Evolutionary conservation across 2,329 filamentous ascomycete genomes (phyloP).

Genomic region (Penicillium expansum): DNA sequence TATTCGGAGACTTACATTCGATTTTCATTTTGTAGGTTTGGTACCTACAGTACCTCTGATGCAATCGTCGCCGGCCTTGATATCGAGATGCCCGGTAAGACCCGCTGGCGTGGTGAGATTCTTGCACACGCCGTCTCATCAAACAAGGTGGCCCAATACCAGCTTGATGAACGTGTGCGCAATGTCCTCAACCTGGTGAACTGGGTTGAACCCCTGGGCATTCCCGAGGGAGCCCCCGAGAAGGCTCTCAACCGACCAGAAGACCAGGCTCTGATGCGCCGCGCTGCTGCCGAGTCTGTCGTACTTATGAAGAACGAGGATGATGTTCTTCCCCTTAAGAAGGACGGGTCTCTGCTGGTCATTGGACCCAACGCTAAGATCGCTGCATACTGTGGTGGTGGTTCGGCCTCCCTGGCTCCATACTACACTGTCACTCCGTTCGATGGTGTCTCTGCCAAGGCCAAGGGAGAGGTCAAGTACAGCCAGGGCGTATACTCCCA

Average conservation of each 20-base stretch:
- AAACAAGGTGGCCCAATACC: conserved; percentile 56
- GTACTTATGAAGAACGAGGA: conserved; percentile 72
- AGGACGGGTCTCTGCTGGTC: conserved; percentile 48
- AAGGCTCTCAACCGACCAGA: conserved; percentile 58
- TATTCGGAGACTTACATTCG: neutral
- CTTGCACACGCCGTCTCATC: conserved; percentile 49
- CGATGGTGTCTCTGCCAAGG: conserved; percentile 42
- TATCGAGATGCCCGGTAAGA: conserved; percentile 49
- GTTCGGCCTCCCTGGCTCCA: conserved; percentile 56
- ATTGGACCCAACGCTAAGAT: conserved; percentile 56
- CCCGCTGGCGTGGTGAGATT: conserved; percentile 42
- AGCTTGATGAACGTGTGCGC: conserved; percentile 58
- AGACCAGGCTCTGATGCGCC: conserved; percentile 62
- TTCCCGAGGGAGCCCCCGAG: conserved; percentile 57
- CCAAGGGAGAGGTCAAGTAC: conserved; percentile 45
- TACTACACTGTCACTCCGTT: conserved; percentile 48
- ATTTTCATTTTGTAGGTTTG: conserved; percentile 34
- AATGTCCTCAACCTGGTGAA: conserved; percentile 61
- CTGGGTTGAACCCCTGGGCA: conserved; percentile 52
- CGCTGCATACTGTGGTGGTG: conserved; percentile 57
- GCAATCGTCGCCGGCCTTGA: conserved; percentile 47
- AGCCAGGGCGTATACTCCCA: conserved; percentile 64
- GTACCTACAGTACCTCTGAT: conserved; percentile 47
- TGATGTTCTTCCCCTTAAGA: conserved; percentile 57
- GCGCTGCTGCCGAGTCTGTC: conserved; percentile 66